phyloP scores from a whole-genome alignment of 345 rosid species.

The Brassica juncea region DNA sequence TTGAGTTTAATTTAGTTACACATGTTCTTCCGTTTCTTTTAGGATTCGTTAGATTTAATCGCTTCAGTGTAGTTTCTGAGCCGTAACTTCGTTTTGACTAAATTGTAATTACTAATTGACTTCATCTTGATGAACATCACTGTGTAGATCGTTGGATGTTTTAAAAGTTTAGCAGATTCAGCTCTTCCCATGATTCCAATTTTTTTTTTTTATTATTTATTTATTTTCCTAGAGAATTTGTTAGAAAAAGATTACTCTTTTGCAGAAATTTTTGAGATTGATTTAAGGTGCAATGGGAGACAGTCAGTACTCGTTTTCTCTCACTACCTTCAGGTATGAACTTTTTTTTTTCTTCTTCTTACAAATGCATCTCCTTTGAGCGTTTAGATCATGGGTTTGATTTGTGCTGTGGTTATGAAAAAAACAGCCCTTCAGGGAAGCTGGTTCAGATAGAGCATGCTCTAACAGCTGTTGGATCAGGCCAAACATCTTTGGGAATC shows the following conservation, averaged over 20 bases:
- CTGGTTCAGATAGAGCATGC: conserved; percentile 99
- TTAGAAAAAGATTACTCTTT: not conserved
- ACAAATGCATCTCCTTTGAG: not conserved
- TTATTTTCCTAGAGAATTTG: no score
- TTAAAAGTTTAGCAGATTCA: conserved; percentile 2
- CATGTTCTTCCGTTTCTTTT: not conserved
- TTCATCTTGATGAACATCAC: not conserved
- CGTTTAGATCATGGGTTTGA: conserved; percentile 1
- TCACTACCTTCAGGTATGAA: conserved; percentile 84
- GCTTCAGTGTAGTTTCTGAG: conserved; percentile 1
- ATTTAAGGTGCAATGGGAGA: conserved; percentile 66
- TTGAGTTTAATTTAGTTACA: not conserved
- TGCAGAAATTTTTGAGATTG: conserved; percentile 1
- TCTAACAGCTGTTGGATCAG: conserved; percentile 88
- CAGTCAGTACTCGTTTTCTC: conserved; percentile 94
- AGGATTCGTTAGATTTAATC: not conserved
- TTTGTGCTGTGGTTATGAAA: conserved; percentile 4
- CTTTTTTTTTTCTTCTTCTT: not conserved
- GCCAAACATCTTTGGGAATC: conserved; percentile 92
- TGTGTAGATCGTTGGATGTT: not conserved
- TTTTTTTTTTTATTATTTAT: not conserved
- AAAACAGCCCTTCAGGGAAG: conserved; percentile 85
- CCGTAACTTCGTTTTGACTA: not conserved
- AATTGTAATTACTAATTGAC: not conserved
- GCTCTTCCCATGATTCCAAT: not conserved